Evolutionary conservation across 2,329 filamentous ascomycete genomes (phyloP), one percentile per base, ranked within the genome.

Genomic region (Penicillium aurantiogriseum): DNA sequence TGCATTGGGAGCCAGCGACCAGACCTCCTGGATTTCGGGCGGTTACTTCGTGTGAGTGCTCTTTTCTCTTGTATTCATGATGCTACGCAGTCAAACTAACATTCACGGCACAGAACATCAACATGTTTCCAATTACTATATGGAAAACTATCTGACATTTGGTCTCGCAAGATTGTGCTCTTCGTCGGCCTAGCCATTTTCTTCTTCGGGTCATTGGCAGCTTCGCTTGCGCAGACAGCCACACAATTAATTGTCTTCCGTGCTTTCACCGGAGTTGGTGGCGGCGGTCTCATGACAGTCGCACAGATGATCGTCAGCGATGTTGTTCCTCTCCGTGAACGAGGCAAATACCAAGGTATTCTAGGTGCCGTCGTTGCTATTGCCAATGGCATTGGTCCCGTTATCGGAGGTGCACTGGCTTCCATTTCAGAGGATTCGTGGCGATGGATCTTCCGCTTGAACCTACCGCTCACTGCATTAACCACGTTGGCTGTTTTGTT

Each of bases 51-150:
- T 85, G 80, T 81, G 59, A 6, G 88, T 60, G 17, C 9, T 29
- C 6, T 31, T 29, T 47, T 27, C 43, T 49, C 38, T 35, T 23
- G 19, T 15, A 36, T 10, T 43, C 35, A 48, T 25, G 15, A 25
- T 27, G 23, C 10, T 13, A 27, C 2, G 7, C 13, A n/a, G 17
- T 44, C 2, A 13, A 8, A n/a, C 38, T 51, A n/a, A 52, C 13
- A 6, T 5, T 15, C 5, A 5, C 5, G 21, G 59, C 72, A 88
- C 45, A 81, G 92, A 33, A 91, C 89, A 1, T 88, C 85, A 10
- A 87, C 85, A 0, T 81, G 81, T 13, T 88, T 87, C 64, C 85
- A 87, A 67, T 81, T 87, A 49, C 75, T 88, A 3, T 87, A 88
- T 67, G 85, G 85, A 23, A 79, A 84, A 0, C 67, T 86, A 8